Evolutionary conservation across 2,329 filamentous ascomycete genomes (phyloP).

Genomic region (Fusarium sp.): DNA sequence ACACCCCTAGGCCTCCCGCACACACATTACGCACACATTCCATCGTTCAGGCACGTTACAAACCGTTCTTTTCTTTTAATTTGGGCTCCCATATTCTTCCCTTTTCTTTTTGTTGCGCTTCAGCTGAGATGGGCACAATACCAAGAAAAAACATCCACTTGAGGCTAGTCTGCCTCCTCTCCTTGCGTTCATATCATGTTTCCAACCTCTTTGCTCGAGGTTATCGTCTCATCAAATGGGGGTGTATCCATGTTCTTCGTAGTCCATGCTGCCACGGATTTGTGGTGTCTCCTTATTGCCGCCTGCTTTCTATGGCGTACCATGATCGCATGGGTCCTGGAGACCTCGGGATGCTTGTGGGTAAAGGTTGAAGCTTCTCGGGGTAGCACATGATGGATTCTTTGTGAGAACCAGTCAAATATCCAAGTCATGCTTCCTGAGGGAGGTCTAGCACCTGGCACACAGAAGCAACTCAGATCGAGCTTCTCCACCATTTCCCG

Average conservation of each 20-base stretch:
- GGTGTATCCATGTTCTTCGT: slow-evolving; percentile 13
- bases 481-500: slow-evolving; percentile 43
- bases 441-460: slow-evolving; percentile 16
- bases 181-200: slow-evolving; percentile 16
- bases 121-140: slow-evolving; percentile 11
- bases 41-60: slow-evolving; percentile 40
- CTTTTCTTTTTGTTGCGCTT: slow-evolving; percentile 22
- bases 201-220: slow-evolving; percentile 1
- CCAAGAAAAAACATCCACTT: slow-evolving; percentile 1
- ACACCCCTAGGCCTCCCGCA: slow-evolving; percentile 31
- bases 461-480: slow-evolving; percentile 29
- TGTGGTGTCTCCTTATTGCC: slow-evolving; percentile 27
- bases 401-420: slow-evolving; percentile 24
- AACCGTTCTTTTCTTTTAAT: slow-evolving; percentile 33
- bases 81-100: slow-evolving; percentile 4
- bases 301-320: slow-evolving; percentile 16
- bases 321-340: slow-evolving; percentile 27
- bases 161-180: slow-evolving; percentile 16
- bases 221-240: slow-evolving; percentile 21
- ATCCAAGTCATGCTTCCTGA: slow-evolving; percentile 30
- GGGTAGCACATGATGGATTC: slow-evolving; percentile 33
- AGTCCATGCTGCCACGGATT: slow-evolving; percentile 2
- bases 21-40: slow-evolving; percentile 41
- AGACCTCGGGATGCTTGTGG: slow-evolving; percentile 28
- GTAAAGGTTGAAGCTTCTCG: slow-evolving; percentile 15